phyloP scores from a whole-genome alignment of 2,329 filamentous ascomycete species.

The Xylaria hypoxylon region DNA sequence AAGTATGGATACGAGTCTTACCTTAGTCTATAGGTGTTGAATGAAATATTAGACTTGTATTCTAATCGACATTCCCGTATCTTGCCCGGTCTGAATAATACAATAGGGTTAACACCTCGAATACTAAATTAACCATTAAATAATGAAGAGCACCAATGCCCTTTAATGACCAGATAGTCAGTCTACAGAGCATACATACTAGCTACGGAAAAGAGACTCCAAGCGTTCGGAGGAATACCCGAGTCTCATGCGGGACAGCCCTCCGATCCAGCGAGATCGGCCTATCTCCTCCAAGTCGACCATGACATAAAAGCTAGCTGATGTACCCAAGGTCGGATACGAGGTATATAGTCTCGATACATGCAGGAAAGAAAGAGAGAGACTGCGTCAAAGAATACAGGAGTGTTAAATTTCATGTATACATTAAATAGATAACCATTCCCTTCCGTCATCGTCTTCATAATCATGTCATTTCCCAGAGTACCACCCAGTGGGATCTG shows the following conservation, averaged over 20 bases:
- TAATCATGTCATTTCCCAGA: slow-evolving; percentile 45
- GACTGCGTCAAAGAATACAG: background rate
- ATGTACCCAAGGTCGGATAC: background rate
- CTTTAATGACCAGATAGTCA: background rate
- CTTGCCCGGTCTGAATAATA: too few species aligned
- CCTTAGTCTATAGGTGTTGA: too few species aligned
- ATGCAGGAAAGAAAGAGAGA: background rate
- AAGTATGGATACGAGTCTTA: too few species aligned
- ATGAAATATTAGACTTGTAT: too few species aligned
- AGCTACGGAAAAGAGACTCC: background rate
- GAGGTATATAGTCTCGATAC: background rate
- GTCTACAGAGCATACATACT: background rate
- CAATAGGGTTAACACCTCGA: background rate
- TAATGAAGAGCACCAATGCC: background rate
- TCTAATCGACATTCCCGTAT: too few species aligned
- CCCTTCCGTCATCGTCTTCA: background rate
- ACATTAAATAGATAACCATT: background rate
- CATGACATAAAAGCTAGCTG: slow-evolving; percentile 20
- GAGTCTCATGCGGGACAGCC: slow-evolving; percentile 24
- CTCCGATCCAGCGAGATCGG: slow-evolving; percentile 41
- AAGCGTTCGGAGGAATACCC: slow-evolving; percentile 11
- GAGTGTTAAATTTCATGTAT: background rate
- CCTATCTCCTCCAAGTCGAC: slow-evolving; percentile 42
- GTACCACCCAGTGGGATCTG: slow-evolving; percentile 56
- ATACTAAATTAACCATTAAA: background rate